A percentile compares a stretch with the other conserved stretches of the same genome.
phyloP scores from a whole-genome alignment of 495 filamentous ascomycete species.

The Staphylotrichum tortipilum region DNA sequence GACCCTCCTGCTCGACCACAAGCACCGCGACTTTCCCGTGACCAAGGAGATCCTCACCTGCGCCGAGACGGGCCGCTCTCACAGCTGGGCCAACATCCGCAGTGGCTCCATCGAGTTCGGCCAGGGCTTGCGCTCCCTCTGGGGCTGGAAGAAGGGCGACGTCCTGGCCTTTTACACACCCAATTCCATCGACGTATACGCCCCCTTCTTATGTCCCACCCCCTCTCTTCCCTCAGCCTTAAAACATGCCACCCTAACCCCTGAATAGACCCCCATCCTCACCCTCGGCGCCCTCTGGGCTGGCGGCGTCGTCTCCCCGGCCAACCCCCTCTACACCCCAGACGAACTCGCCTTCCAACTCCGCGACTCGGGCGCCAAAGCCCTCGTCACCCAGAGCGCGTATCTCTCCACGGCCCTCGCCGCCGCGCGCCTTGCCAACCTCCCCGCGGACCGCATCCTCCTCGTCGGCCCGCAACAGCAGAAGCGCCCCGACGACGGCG shows the following conservation, averaged over 20 bases:
- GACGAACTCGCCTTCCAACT: conserved; percentile 87
- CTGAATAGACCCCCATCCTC: conserved; percentile 50
- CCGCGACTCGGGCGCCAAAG: conserved; percentile 69
- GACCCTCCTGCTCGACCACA: conserved; percentile 55
- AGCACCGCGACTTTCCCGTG: conserved; percentile 9
- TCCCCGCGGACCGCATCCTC: conserved; percentile 60
- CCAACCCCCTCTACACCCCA: conserved; percentile 79
- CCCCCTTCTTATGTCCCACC: too few species aligned
- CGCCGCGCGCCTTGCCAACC: conserved; percentile 60
- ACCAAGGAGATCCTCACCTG: conserved; percentile 65
- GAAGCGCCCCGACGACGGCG: too few species aligned
- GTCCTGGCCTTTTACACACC: conserved; percentile 62
- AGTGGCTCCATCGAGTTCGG: conserved; percentile 65
- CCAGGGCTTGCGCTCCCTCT: conserved; percentile 60
- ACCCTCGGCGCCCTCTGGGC: conserved; percentile 79
- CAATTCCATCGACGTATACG: conserved; percentile 53
- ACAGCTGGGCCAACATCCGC: conserved; percentile 65
- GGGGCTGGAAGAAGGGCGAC: conserved; percentile 75
- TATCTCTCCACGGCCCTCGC: conserved; percentile 52
- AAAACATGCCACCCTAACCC: background rate
- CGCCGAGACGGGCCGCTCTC: conserved; percentile 59
- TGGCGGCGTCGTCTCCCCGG: conserved; percentile 70
- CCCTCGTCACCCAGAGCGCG: conserved; percentile 57
- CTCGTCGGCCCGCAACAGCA: conserved; percentile 69
- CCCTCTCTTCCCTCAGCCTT: background rate